Evolutionary conservation across 1,139 yeast genomes (phyloP), one percentile per base, ranked within the genome.

Genomic region (Candida sanyaensis): DNA sequence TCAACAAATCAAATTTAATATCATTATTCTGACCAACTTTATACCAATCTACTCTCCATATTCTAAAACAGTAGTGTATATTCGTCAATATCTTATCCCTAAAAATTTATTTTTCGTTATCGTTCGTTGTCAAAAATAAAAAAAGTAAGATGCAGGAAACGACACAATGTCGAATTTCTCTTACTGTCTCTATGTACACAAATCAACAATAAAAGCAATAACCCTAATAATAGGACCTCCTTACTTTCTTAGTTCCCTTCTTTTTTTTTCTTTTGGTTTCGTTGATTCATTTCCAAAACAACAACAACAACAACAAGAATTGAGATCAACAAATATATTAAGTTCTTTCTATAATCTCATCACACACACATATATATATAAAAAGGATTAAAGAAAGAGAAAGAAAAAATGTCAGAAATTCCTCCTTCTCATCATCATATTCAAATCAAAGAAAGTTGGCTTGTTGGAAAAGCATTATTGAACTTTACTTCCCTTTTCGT

Each of bases 401-500:
- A 36, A 8, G n/a, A n/a, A 23, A 24, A 40, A 13, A 32, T 41
- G 47, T 28, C 42, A 27, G 44, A 40, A 37, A 26, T 21, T 12
- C 39, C 12, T 21, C 42, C 30, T 6, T 6, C 9, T n/a, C 70
- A 63, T 44, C 68, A 63, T 43, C 66, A 66, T 50, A 60, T 70
- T 31, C 71, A 68, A 45, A 58, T 73, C 46, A 72, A 73, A 55
- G 78, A 74, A 51, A 59, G 72, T 7, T 62, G 71, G 47, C 70
- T 81, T 32, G 83, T 80, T 42, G 86, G 86, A 6, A 67, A 71
- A 48, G 78, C 81, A 6, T 66, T 81, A 27, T 69, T 81, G 41
- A 69, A 77, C 53, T 81, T 81, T 68, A 81, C 86, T 6, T 78
- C 83, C 6, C 69, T 77, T n/a, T 81, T 81, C 55, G 85, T 81